A percentile compares a stretch with the other conserved stretches of the same genome.
Conservation (phyloP, 2,329 filamentous ascomycete species). For the Sclerotinia trifoliorum region DNA sequence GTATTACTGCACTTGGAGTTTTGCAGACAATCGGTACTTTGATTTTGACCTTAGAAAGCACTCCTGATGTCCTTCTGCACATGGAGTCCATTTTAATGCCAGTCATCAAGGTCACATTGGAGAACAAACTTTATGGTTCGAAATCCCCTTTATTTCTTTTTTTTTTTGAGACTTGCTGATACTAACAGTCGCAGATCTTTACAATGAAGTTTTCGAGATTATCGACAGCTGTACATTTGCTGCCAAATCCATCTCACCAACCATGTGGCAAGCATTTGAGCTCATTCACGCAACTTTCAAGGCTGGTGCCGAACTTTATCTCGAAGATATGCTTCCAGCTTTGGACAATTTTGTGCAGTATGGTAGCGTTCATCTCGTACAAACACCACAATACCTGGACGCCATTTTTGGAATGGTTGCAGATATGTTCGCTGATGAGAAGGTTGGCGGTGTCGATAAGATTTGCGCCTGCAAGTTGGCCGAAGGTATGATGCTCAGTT, state of each 20-base stretch:
- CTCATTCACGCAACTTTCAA: conserved; percentile 97
- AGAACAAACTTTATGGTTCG: conserved; percentile 92
- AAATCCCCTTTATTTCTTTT: neutral
- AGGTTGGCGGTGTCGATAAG: conserved; percentile 88
- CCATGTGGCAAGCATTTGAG: conserved; percentile 99
- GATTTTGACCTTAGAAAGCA: conserved; percentile 95
- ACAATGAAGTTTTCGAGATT: conserved; percentile 98
- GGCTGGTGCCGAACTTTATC: conserved; percentile 90
- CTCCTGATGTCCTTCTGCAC: conserved; percentile 89
- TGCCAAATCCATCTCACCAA: conserved; percentile 89
- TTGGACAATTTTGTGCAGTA: conserved; percentile 98
- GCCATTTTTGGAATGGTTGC: conserved; percentile 92
- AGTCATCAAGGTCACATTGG: conserved; percentile 90
- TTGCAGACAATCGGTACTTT: conserved; percentile 96
- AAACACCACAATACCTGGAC: conserved; percentile 82
- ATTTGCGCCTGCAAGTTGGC: conserved; percentile 98
- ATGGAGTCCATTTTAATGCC: conserved; percentile 97
- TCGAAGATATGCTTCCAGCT: conserved; percentile 97
- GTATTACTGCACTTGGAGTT: conserved; percentile 93
- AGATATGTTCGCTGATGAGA: conserved; percentile 89
- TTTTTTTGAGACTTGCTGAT: conserved; percentile 24
- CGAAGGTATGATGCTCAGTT: conserved; percentile 94
- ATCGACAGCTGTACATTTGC: conserved; percentile 99
- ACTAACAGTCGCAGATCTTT: conserved; percentile 62
- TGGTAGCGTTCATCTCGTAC: conserved; percentile 73